These are phyloP conservation scores for Amanita rimosa DNA, from an alignment of 768 basidiomycete genomes.

Conservation along the genomic window DNA sequence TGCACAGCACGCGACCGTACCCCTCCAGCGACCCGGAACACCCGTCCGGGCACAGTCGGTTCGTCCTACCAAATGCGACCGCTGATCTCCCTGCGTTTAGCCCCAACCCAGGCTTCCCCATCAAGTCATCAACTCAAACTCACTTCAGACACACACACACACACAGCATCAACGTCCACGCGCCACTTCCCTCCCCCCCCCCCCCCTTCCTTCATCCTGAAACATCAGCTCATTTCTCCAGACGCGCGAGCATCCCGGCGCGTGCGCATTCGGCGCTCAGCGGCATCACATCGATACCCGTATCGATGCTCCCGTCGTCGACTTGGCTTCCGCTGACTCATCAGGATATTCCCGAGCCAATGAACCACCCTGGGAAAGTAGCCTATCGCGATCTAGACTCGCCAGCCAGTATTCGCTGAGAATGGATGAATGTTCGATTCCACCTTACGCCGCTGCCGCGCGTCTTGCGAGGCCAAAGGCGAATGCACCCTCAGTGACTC, in stretches of 20 bases:
- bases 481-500: not conserved
- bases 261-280: not conserved
- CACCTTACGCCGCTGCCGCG: constrained; percentile 6
- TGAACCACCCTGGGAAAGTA: constrained; percentile 2
- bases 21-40: not conserved
- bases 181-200: not conserved
- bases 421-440: constrained; percentile 5
- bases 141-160: not conserved
- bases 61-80: not conserved
- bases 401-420: constrained; percentile 5
- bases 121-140: constrained; percentile 5
- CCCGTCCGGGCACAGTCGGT: constrained; percentile 5
- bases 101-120: not conserved
- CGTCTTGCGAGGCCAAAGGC: not conserved
- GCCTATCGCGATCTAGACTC: constrained; percentile 2
- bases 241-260: not conserved
- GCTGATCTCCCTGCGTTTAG: constrained; percentile 7
- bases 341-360: not conserved
- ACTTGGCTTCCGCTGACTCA: not conserved
- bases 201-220: constrained; percentile 1
- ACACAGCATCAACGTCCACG: not conserved
- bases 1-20: not conserved
- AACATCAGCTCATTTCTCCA: not conserved
- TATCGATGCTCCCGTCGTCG: too few species aligned
- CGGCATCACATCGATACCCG: too few species aligned